Conservation (phyloP, 768 basidiomycete genomes). For the Podaxis sp. region DNA sequence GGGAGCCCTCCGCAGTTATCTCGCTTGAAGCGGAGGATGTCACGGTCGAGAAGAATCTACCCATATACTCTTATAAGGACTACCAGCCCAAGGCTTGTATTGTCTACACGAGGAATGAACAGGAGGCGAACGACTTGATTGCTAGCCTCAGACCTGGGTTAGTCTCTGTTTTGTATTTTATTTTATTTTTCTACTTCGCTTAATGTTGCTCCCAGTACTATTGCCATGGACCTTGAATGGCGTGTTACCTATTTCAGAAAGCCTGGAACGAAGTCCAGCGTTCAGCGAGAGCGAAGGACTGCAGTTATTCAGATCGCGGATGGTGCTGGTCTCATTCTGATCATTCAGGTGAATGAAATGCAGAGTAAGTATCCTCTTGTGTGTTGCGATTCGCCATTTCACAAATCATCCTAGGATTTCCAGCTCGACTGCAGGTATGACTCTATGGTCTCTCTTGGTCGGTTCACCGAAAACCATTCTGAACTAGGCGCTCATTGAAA, state of each 20-base stretch:
- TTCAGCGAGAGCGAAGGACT: constrained; percentile 21
- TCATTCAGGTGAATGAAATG: constrained; percentile 32
- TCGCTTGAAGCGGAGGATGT: not conserved
- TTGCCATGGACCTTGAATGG: constrained; percentile 37
- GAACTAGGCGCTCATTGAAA: constrained; percentile 30
- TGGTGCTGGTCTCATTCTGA: constrained; percentile 28
- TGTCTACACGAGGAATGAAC: constrained; percentile 29
- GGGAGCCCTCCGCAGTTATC: not conserved
- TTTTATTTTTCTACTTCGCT: not conserved
- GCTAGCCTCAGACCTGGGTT: constrained; percentile 25
- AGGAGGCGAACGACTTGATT: constrained; percentile 32
- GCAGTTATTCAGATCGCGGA: constrained; percentile 35
- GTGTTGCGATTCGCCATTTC: not conserved
- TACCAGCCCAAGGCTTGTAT: constrained; percentile 24
- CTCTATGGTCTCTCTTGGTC: not conserved
- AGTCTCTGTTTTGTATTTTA: not conserved
- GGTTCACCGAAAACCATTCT: not conserved
- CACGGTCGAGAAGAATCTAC: not conserved
- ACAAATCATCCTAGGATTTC: constrained; percentile 26
- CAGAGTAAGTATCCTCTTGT: constrained; percentile 22
- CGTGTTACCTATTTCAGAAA: constrained; percentile 22
- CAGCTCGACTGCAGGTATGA: constrained; percentile 26
- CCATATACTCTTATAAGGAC: constrained; percentile 30
- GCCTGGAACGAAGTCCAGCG: not conserved
- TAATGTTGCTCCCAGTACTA: constrained; percentile 19